Evolutionary conservation across 106 monocot species (phyloP), one percentile per base, ranked within the genome.

Genomic region (Gastrodia elata): DNA sequence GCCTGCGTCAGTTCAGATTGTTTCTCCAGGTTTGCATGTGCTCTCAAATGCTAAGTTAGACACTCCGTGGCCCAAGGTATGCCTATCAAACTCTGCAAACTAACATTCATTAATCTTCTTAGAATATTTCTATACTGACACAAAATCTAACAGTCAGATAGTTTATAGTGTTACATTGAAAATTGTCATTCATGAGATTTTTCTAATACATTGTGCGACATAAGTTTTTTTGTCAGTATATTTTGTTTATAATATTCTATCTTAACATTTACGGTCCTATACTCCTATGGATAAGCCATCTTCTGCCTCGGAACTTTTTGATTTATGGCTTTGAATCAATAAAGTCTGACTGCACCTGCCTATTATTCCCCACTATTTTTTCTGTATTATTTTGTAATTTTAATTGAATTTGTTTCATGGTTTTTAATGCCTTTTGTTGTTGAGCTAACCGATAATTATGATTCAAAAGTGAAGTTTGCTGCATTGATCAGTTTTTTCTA

Each of bases 11-110:
- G 37, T 88, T 79, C 77, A 79, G 72, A 68, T 68, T 14, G 88
- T 97, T 71, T 76, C 80, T 72, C 88, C 92, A n/a, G 96, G 90
- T 30, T 56, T 97, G 68, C 92, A 97, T 49, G 90, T 93, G 72
- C 90, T 97, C 74, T 88, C 90, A 15, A 97, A 97, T 81, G 90
- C 86, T 30, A 82, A 73, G 28, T 74, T 97, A 55, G 86, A 97
- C 57, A 76, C 80, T 64, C 90, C 96, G 40, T 97, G 96, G 96
- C 82, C 80, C 10, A 97, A 97, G 92, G 92, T 88, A 84, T 72
- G 26, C 24, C 40, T 68, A 0, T 13, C 5, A 14, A 44, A 18
- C 3, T 22, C 37, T 39, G 25, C 27, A 0, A 52, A 20, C 22
- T 20, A 22, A n/a, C 30, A 30, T 30, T 61, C 61, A 15, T 32